Base-by-base conservation (phyloP, 805 yeast species). In the Myxozyma udenii region DNA sequence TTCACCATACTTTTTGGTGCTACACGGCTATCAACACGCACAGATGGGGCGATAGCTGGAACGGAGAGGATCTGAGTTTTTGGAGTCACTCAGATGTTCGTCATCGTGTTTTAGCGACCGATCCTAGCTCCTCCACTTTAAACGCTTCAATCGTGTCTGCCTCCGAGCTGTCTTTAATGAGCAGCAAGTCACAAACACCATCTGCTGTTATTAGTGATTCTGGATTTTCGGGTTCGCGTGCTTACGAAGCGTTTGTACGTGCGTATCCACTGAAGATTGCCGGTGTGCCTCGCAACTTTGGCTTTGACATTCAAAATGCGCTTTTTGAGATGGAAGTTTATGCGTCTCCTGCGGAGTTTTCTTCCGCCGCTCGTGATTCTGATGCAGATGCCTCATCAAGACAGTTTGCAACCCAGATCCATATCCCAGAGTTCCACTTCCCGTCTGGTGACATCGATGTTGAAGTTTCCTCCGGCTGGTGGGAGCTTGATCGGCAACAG, bases 41-140 rank as follows among this genome's bases (percentile, higher is more conserved):
- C 68, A 71, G 78, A 64, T 82, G 86, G 83, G 98, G 98, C 0
- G 98, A 91, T 68, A 66, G 76, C 23, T 91, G 97, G 95, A 91
- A 91, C 63, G 82, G 88, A 60, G 98, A 91, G 65, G 98, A 91
- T 68, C 83, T 91, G 66, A 86, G 96, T 0, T 78, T 91, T 50
- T 91, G 84, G 85, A 84, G 93, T 1, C 68, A 12, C 11, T 48
- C 57, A 6, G 56, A 58, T 23, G 44, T 41, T 2, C 25, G 30
- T 21, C 50, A 18, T 12, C 18, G 36, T 12, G 18, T 41, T 14
- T 19, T 28, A 9, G 25, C 35, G 3, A n/a, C 12, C 5, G 12
- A 12, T 30, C 22, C 41, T 4, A 5, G 12, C 12, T 39, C 28
- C 1, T 18, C 32, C 6, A 22, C 41, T 1, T 9, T 35, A 4